Percentiles rank a stretch among this genome's conserved stretches.
Conservation (phyloP, 495 filamentous ascomycete species). For the Sordaria brevicollis region DNA sequence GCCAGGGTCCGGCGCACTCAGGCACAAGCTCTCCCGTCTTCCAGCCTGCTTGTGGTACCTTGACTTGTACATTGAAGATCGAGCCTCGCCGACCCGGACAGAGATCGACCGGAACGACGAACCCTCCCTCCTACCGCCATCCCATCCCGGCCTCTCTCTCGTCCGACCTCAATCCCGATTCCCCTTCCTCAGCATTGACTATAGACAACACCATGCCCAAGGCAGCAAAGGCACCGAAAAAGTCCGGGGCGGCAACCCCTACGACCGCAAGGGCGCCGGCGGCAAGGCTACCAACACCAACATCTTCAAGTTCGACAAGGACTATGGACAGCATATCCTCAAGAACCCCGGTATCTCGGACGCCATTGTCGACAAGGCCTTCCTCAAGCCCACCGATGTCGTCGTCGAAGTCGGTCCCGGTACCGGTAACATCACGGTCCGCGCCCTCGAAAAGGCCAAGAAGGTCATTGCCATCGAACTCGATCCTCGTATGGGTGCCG, state of each 20-base stretch:
- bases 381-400: conserved; percentile 79
- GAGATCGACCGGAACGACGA: neutral
- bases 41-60: neutral
- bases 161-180: neutral
- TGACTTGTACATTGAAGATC: neutral
- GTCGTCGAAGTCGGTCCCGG: conserved; percentile 35
- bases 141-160: neutral
- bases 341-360: conserved; percentile 92
- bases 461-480: conserved; percentile 81
- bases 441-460: conserved; percentile 78
- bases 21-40: neutral
- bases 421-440: conserved; percentile 56
- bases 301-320: conserved; percentile 62
- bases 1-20: neutral
- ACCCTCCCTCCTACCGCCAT: neutral
- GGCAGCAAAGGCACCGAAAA: conserved; percentile 46
- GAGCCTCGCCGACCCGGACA: neutral
- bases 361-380: conserved; percentile 75
- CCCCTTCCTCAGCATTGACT: neutral
- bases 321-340: conserved; percentile 75
- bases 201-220: conserved; percentile 41
- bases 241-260: conserved; percentile 48
- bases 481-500: conserved; percentile 93
- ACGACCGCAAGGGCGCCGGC: conserved; percentile 37
- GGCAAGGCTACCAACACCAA: conserved; percentile 51